These are phyloP conservation scores for Waltergamsia citrina DNA, from an alignment of 2,329 filamentous ascomycete species.

Conservation along the genomic window DNA sequence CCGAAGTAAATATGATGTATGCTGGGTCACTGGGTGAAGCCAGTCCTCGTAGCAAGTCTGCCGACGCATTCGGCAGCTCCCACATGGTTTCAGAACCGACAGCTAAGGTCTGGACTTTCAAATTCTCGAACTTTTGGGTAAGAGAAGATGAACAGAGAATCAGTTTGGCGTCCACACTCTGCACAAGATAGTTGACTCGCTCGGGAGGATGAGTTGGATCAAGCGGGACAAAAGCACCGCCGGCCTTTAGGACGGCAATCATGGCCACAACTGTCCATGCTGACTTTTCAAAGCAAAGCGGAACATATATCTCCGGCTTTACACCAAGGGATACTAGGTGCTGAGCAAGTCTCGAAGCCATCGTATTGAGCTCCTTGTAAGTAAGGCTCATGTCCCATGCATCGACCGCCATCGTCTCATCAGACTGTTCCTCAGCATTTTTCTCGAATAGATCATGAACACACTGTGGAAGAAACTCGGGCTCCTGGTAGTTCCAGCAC, in stretches of 20 bases:
- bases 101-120: neutral
- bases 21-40: slow-evolving; percentile 1
- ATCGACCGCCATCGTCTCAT: slow-evolving; percentile 22
- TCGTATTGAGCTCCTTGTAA: slow-evolving; percentile 25
- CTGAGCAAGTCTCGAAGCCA: slow-evolving; percentile 25
- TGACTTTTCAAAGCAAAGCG: slow-evolving; percentile 25
- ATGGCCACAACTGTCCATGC: slow-evolving; percentile 20
- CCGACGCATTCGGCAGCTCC: neutral
- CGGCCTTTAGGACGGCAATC: slow-evolving; percentile 22
- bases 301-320: slow-evolving; percentile 12
- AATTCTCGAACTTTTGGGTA: neutral
- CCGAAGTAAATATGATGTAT: slow-evolving; percentile 4
- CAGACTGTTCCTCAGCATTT: slow-evolving; percentile 20
- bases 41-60: neutral
- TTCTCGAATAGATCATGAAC: slow-evolving; percentile 14
- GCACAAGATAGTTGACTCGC: slow-evolving; percentile 2
- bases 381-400: slow-evolving; percentile 34
- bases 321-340: slow-evolving; percentile 14
- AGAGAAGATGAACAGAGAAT: neutral
- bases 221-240: slow-evolving; percentile 18
- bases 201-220: slow-evolving; percentile 23
- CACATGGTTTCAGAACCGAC: neutral
- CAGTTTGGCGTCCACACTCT: neutral
- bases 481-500: neutral
- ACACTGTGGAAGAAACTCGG: neutral